Percentiles rank a stretch among this genome's conserved stretches.
Evolutionary conservation across 495 filamentous ascomycete species (phyloP).

Genomic region (Hyaloscypha finlandica): DNA sequence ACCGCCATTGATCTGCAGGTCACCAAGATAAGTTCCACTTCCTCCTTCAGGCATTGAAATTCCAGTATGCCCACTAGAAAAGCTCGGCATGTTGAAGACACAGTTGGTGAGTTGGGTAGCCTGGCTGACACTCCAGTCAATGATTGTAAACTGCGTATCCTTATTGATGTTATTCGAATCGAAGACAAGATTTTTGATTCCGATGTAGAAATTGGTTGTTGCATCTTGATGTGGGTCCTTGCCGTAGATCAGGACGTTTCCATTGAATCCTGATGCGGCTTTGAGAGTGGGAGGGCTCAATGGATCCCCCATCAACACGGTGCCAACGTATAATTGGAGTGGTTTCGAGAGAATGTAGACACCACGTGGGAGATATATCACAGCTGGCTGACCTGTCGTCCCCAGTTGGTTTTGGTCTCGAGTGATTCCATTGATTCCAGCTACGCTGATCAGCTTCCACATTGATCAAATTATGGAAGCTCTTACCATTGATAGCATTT

Average conservation of each 20-base stretch:
- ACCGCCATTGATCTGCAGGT: neutral
- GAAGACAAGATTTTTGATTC: conserved; percentile 63
- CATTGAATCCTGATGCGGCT: conserved; percentile 43
- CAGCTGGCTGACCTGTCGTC: neutral
- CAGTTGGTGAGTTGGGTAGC: conserved; percentile 67
- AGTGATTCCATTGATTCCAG: neutral
- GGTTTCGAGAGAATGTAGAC: neutral
- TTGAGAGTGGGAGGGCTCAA: conserved; percentile 56
- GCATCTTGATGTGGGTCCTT: conserved; percentile 55
- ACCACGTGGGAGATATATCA: neutral
- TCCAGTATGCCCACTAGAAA: conserved; percentile 44
- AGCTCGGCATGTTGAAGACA: conserved; percentile 55
- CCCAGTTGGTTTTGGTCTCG: neutral
- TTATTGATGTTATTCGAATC: conserved; percentile 54
- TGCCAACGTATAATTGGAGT: conserved; percentile 2
- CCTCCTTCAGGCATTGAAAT: conserved; percentile 28
- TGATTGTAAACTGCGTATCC: neutral
- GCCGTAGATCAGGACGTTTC: conserved; percentile 29
- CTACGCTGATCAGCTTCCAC: neutral
- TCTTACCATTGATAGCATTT: conserved; percentile 54
- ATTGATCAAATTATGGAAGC: neutral
- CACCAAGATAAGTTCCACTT: neutral
- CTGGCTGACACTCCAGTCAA: conserved; percentile 69
- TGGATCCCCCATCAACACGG: conserved; percentile 51
- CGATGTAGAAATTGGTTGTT: conserved; percentile 61